These are phyloP conservation scores for Quercus mongolica DNA, from an alignment of 306 rosid genomes.

Conservation along the genomic window DNA sequence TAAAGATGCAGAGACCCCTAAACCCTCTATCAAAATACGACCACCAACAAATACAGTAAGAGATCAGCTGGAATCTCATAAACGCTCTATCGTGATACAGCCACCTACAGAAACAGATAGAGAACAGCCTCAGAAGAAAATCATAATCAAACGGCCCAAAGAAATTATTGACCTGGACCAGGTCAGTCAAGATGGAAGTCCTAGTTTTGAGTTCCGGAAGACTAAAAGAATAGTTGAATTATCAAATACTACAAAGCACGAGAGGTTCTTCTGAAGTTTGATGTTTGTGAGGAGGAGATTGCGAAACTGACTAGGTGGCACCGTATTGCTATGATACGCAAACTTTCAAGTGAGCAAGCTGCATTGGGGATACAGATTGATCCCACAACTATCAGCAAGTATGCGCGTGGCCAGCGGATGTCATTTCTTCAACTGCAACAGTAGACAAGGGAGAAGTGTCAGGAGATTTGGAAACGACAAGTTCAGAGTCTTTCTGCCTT, in stretches of 20 bases:
- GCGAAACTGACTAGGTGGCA: conserved; percentile 96
- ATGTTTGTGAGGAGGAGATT: conserved; percentile 86
- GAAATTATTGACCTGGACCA: conserved; percentile 68
- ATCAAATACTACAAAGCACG: conserved; percentile 58
- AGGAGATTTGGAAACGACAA: conserved; percentile 97
- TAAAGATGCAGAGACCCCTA: conserved; percentile 66
- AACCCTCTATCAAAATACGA: conserved; percentile 49
- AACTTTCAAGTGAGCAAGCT: conserved; percentile 98
- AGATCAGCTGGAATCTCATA: conserved; percentile 49
- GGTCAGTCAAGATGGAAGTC: conserved; percentile 60
- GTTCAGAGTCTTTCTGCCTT: conserved; percentile 72
- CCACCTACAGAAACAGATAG: conserved; percentile 49
- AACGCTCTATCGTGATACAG: conserved; percentile 38
- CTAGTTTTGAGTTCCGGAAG: conserved; percentile 60
- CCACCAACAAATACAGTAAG: conserved; percentile 46
- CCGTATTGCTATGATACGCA: conserved; percentile 98
- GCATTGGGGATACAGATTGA: conserved; percentile 93
- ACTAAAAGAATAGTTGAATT: conserved; percentile 88
- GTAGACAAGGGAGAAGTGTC: conserved; percentile 97
- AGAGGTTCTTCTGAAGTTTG: conserved; percentile 92
- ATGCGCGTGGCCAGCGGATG: conserved; percentile 99
- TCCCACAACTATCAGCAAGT: conserved; percentile 88
- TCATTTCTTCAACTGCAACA: conserved; percentile 98
- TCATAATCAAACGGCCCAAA: conserved; percentile 68
- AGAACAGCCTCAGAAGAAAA: too few relatives aligned